Percentiles rank a stretch among this genome's conserved stretches.
phyloP scores from a whole-genome alignment of 2,329 filamentous ascomycete genomes.

The Venturia asperata region DNA sequence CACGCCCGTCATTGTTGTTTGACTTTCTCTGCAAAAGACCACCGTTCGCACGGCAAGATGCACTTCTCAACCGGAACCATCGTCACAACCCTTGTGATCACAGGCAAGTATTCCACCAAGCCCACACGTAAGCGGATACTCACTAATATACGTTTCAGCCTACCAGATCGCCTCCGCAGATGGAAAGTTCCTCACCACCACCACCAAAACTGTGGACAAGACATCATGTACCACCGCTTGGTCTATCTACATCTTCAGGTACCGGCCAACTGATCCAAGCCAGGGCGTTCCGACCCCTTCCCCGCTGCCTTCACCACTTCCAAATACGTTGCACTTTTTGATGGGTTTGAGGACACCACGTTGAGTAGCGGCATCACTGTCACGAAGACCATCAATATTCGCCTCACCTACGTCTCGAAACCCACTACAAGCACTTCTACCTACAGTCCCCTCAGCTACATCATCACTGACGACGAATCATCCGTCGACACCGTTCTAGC shows the following conservation, averaged over 20 bases:
- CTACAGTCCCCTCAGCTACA: neutral
- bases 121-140: neutral
- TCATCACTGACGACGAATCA: neutral
- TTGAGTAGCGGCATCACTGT: neutral
- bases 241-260: neutral
- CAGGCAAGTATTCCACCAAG: neutral
- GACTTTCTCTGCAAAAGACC: neutral
- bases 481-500: neutral
- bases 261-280: neutral
- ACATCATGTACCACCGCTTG: neutral
- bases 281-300: neutral
- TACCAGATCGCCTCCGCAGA: neutral
- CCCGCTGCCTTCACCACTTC: neutral
- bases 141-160: neutral
- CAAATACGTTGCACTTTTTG: neutral
- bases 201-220: neutral
- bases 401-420: neutral
- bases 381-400: neutral
- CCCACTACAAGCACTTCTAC: neutral
- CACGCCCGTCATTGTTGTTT: neutral
- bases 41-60: neutral
- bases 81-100: neutral
- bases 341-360: neutral
- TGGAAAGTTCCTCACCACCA: neutral
- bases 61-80: conserved; percentile 4